A percentile compares a stretch with the other conserved stretches of the same genome.
Evolutionary conservation across 106 monocot genomes (phyloP).

Genomic region (Alisma plantagoaquatica): DNA sequence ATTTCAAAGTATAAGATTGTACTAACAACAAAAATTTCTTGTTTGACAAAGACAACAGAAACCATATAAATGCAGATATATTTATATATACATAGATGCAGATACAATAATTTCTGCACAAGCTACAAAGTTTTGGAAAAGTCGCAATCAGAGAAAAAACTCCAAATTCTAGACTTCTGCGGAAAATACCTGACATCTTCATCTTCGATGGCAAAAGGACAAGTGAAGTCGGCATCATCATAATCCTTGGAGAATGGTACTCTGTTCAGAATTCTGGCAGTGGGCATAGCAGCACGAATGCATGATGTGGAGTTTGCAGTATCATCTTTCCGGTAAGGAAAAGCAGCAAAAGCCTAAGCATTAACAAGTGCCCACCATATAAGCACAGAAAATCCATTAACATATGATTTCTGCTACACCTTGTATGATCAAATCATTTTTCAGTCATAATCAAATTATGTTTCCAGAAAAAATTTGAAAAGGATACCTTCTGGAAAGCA

Average conservation of each 20-base stretch:
- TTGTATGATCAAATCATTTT: too few species aligned
- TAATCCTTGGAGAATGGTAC: conserved; percentile 37
- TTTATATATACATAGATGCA: neutral
- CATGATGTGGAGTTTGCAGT: conserved; percentile 13
- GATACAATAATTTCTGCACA: neutral
- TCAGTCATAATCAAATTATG: neutral
- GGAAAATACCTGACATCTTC: conserved; percentile 19
- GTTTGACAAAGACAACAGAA: neutral
- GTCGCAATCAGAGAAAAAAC: neutral
- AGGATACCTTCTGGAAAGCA: conserved; percentile 30
- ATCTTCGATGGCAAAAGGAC: conserved; percentile 57
- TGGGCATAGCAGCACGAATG: conserved; percentile 14
- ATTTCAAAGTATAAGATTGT: neutral
- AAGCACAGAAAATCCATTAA: neutral
- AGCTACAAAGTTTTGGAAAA: neutral
- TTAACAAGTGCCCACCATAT: neutral
- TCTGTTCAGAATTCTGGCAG: conserved; percentile 29
- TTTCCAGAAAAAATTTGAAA: conserved; percentile 1
- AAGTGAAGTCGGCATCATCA: conserved; percentile 39
- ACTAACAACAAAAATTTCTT: neutral
- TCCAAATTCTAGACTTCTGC: neutral
- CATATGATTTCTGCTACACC: too few species aligned
- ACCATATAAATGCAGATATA: neutral
- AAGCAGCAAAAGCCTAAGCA: neutral
- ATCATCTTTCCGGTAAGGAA: conserved; percentile 32